Evolutionary conservation across 2,329 filamentous ascomycete species (phyloP).

Genomic region (Zalaria obscura): DNA sequence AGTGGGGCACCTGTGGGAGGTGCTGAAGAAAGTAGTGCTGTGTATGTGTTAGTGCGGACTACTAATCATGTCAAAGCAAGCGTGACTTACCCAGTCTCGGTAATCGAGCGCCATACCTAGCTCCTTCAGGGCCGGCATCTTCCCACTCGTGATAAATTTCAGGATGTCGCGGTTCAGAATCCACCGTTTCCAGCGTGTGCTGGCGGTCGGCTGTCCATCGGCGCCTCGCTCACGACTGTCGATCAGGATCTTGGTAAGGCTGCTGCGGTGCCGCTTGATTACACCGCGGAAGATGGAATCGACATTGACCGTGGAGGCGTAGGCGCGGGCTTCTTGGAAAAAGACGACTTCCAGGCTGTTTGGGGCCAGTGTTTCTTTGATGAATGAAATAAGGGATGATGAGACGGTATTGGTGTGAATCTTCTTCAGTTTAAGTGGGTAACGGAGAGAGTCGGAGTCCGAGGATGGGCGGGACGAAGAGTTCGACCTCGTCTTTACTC

Average conservation of each 20-base stretch:
- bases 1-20: conserved; percentile 53
- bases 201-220: conserved; percentile 21
- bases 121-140: conserved; percentile 58
- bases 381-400: conserved; percentile 53
- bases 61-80: conserved; percentile 3
- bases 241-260: conserved; percentile 59
- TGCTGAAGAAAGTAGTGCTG: conserved; percentile 68
- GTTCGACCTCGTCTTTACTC: neutral
- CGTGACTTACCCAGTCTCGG: conserved; percentile 56
- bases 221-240: conserved; percentile 49
- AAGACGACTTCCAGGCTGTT: conserved; percentile 71
- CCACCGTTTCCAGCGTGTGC: conserved; percentile 52
- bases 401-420: conserved; percentile 65
- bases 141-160: conserved; percentile 60
- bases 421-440: conserved; percentile 50
- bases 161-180: conserved; percentile 55
- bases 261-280: conserved; percentile 54
- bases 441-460: neutral
- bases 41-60: neutral
- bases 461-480: neutral
- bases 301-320: conserved; percentile 47
- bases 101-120: conserved; percentile 60
- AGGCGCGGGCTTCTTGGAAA: conserved; percentile 49
- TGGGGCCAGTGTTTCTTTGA: conserved; percentile 63
- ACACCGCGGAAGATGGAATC: conserved; percentile 58